Conservation (phyloP, 2,329 filamentous ascomycete genomes). For the Fusarium sp. region DNA sequence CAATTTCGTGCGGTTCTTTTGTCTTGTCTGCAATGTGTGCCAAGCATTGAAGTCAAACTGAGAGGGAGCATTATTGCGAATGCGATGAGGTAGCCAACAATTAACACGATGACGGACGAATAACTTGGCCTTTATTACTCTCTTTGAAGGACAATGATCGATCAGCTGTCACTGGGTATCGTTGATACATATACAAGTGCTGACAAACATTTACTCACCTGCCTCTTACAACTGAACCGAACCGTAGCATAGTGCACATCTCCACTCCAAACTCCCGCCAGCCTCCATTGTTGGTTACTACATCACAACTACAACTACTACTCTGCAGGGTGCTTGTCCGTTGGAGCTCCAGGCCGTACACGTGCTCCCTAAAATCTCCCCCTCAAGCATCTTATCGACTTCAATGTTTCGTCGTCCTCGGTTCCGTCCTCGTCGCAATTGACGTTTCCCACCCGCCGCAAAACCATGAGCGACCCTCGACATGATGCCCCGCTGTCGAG, state of each 20-base stretch:
- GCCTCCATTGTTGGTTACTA: slow-evolving; percentile 7
- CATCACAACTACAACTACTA: slow-evolving; percentile 27
- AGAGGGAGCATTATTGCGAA: neutral
- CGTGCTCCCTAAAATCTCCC: slow-evolving; percentile 24
- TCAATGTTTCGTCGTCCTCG: slow-evolving; percentile 36
- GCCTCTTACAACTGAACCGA: slow-evolving; percentile 4
- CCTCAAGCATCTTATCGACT: neutral
- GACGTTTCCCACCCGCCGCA: slow-evolving; percentile 30
- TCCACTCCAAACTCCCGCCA: slow-evolving; percentile 35
- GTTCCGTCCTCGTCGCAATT: slow-evolving; percentile 40
- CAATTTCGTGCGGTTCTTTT: neutral
- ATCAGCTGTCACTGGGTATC: neutral
- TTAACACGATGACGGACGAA: neutral
- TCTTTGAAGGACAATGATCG: neutral
- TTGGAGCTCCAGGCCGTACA: slow-evolving; percentile 20
- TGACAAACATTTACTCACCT: slow-evolving; percentile 3
- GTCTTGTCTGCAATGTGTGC: neutral
- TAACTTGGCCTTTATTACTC: neutral
- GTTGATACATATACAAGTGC: neutral
- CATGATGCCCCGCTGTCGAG: slow-evolving; percentile 50
- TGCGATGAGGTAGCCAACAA: neutral
- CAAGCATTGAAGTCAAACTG: neutral
- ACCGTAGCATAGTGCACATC: slow-evolving; percentile 18
- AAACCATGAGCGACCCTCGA: slow-evolving; percentile 52
- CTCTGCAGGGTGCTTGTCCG: slow-evolving; percentile 19